Base-by-base conservation (phyloP, 495 filamentous ascomycete species). In the Massariosphaeria phaeospora region DNA sequence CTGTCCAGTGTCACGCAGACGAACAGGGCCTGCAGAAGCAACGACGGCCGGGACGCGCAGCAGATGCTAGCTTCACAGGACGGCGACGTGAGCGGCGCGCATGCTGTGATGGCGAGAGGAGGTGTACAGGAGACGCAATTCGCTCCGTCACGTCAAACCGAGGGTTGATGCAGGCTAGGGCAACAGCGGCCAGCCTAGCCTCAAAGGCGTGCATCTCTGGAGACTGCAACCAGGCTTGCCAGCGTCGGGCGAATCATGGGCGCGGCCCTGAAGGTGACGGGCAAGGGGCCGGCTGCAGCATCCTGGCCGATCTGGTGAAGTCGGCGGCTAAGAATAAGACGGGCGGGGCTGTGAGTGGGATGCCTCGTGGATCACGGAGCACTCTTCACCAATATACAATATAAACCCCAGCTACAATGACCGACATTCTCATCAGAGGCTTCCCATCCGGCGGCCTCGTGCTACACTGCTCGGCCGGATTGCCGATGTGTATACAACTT, bases 271-370 rank as follows among this genome's bases (percentile, higher is more conserved):
- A 9, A 21, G 29, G 26, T n/a, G 40, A n/a, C n/a, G n/a, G n/a
- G n/a, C n/a, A n/a, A n/a, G n/a, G 54, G 25, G 20, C 13, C 27
- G 11, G 13, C 31, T 59, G 56, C 56, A 49, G 25, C 49, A 59
- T 42, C 41, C 50, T 50, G 54, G 38, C 39, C 23, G 17, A 21
- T 31, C n/a, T 30, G n/a, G 7, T 18, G 21, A 33, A 20, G 39
- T 48, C 48, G 56, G 56, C 56, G 56, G 56, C 56, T 59, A 59
- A 43, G 50, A 53, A 53, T 54, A 58, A n/a, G n/a, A n/a, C n/a
- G n/a, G 8, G 33, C 26, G 31, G 38, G 12, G 18, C 23, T 15
- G 17, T 42, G 20, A 17, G 47, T 36, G 34, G 31, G 36, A 38
- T 20, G 38, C n/a, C n/a, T n/a, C n/a, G n/a, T n/a, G n/a, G n/a